Evolutionary conservation across 2,329 filamentous ascomycete species (phyloP), one percentile per base, ranked within the genome.

Genomic region (Paraphaeosphaeria sporulosa): DNA sequence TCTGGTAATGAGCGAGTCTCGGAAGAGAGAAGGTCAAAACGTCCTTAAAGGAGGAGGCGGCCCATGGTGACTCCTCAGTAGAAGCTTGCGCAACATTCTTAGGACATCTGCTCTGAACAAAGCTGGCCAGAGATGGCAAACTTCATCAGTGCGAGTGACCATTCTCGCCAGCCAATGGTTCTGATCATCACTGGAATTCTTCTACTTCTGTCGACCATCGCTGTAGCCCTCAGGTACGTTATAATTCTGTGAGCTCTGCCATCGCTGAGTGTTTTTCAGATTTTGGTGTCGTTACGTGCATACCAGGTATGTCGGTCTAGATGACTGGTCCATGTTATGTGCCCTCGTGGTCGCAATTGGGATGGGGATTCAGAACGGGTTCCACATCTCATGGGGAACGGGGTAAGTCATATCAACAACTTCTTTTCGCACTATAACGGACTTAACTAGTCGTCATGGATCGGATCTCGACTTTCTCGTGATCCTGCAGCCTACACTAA

Each of bases 111-210:
- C 34, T 34, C 42, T 13, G 23, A n/a, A n/a, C 4, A n/a, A 42
- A 3, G 5, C 34, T 53, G 50, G 15, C 21, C 23, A 30, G 44
- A 27, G 5, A 66, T 66, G 62, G 44, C 55, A 13, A 44, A 59
- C 34, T 44, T 23, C 9, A 62, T 67, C 50, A 65, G 64, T 19
- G 60, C 58, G 50, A 38, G 55, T 8, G 63, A 69, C 57, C 57
- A 60, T 17, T 67, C 66, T 10, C 58, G 66, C n/a, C 66, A 69
- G 34, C 65, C 65, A 2, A 64, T 67, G 60, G 67, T 69, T 30
- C 46, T 69, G n/a, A 59, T 60, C 12, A 54, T 55, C 3, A 62
- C 63, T 52, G 63, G 60, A 8, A 19, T 55, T 19, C 51, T 67
- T n/a, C 44, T 69, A 12, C 17, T 63, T 3, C 51, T 67, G 17